These are phyloP conservation scores for Aphanomyces euteiches DNA, from an alignment of 352 stramenopile species.

Conservation along the genomic window DNA sequence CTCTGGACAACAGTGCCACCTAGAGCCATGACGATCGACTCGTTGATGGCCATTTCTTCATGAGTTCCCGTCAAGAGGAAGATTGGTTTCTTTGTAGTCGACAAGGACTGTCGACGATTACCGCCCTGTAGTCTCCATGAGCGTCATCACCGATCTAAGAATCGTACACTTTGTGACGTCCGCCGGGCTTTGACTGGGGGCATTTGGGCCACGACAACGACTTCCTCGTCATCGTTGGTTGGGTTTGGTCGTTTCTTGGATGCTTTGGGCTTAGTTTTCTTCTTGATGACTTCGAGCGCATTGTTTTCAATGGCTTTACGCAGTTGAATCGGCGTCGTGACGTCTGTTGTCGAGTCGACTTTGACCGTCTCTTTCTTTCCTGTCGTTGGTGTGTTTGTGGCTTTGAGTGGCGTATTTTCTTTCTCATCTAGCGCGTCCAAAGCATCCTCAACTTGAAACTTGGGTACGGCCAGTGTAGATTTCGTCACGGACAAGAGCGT, in stretches of 20 bases:
- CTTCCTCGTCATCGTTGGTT: neutral
- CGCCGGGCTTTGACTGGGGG: conserved; percentile 6
- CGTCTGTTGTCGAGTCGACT: neutral
- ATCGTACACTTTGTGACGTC: conserved; percentile 6
- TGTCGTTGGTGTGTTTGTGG: neutral
- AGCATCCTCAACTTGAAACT: conserved; percentile 39
- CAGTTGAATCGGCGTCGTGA: conserved; percentile 13
- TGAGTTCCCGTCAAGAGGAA: conserved; percentile 75
- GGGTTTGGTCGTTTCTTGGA: neutral
- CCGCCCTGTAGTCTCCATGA: neutral
- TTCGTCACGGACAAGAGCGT: conserved; percentile 31
- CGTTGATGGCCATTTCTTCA: conserved; percentile 67
- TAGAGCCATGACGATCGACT: conserved; percentile 66
- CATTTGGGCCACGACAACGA: neutral
- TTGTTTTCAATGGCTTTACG: conserved; percentile 15
- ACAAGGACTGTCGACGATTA: neutral
- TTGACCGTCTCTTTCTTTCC: conserved; percentile 33
- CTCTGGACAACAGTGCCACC: conserved; percentile 61
- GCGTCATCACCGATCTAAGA: neutral
- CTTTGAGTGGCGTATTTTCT: conserved; percentile 7
- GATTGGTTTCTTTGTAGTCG: conserved; percentile 26
- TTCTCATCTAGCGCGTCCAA: conserved; percentile 35
- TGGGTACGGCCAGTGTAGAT: conserved; percentile 28
- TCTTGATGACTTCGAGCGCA: neutral
- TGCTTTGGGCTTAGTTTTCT: neutral